A percentile compares a stretch with the other conserved stretches of the same genome.
These are phyloP conservation scores for Bipolaris cookei DNA, from an alignment of 2,329 filamentous ascomycete species.

Conservation along the genomic window DNA sequence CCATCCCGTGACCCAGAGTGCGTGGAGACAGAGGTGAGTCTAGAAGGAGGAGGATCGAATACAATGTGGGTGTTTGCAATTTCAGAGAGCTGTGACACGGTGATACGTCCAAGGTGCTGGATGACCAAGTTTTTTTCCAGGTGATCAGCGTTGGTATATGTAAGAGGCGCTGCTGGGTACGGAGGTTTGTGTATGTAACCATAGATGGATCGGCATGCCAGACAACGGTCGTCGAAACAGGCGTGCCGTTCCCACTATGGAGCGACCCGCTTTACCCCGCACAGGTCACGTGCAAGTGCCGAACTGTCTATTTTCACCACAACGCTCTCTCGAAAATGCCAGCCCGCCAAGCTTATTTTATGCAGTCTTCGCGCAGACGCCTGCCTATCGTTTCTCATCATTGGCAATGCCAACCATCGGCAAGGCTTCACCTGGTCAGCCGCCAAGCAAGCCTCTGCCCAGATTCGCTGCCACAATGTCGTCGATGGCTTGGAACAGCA, in stretches of 20 bases:
- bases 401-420: conserved; percentile 20
- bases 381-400: conserved; percentile 16
- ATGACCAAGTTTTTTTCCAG: background rate
- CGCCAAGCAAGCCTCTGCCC: conserved; percentile 29
- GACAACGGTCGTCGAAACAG: conserved; percentile 2
- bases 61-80: background rate
- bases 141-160: background rate
- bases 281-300: conserved; percentile 14
- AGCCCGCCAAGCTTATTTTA: conserved; percentile 18
- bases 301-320: conserved; percentile 13
- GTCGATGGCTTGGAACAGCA: conserved; percentile 23
- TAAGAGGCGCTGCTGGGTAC: background rate
- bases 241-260: conserved; percentile 2
- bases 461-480: conserved; percentile 24
- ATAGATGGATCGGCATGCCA: background rate
- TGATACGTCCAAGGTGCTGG: no score
- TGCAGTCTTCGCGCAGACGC: conserved; percentile 12
- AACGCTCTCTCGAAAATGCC: conserved; percentile 6
- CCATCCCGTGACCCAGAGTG: background rate
- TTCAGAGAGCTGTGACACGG: no score
- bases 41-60: background rate
- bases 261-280: conserved; percentile 23
- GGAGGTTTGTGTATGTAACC: background rate
- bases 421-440: conserved; percentile 26
- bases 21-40: background rate